These are phyloP conservation scores for Melastoma malabathricum DNA, from an alignment of 345 rosid genomes.

Conservation along the genomic window DNA sequence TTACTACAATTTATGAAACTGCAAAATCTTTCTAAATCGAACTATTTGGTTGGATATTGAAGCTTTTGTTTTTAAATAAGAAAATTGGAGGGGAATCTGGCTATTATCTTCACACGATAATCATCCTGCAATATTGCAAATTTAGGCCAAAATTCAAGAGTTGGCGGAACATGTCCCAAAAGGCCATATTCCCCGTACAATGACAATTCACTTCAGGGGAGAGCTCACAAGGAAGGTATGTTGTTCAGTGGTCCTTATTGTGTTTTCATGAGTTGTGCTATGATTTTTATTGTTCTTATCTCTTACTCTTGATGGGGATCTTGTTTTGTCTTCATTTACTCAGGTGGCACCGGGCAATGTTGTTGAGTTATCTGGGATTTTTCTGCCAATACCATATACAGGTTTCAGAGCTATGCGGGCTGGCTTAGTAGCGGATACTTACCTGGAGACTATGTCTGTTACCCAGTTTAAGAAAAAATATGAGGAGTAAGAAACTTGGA, in stretches of 20 bases:
- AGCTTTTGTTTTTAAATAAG: no score
- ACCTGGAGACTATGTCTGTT: slow-evolving; percentile 82
- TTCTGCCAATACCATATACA: slow-evolving; percentile 89
- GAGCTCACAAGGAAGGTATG: slow-evolving; percentile 93
- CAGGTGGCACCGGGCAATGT: slow-evolving; percentile 97
- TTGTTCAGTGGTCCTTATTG: background rate
- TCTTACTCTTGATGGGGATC: no score
- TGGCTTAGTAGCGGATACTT: slow-evolving; percentile 96
- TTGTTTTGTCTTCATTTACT: background rate
- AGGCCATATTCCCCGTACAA: slow-evolving; percentile 93
- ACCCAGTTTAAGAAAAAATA: slow-evolving; percentile 92
- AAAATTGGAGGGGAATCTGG: no score
- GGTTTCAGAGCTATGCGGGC: slow-evolving; percentile 96
- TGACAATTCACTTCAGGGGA: slow-evolving; percentile 95
- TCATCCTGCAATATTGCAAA: slow-evolving; percentile 1
- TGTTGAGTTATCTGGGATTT: slow-evolving; percentile 92
- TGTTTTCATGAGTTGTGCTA: no score
- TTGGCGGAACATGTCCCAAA: slow-evolving; percentile 96
- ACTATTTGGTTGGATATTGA: no score
- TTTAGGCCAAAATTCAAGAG: slow-evolving; percentile 98
- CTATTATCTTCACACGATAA: background rate
- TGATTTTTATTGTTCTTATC: no score
- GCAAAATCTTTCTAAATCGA: no score
- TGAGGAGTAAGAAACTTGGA: slow-evolving; percentile 57
- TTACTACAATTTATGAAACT: no score